Percentiles rank a stretch among this genome's conserved stretches.
Evolutionary conservation across 129 eudicot genomes (phyloP).

Genomic region (Flaveria robusta): DNA sequence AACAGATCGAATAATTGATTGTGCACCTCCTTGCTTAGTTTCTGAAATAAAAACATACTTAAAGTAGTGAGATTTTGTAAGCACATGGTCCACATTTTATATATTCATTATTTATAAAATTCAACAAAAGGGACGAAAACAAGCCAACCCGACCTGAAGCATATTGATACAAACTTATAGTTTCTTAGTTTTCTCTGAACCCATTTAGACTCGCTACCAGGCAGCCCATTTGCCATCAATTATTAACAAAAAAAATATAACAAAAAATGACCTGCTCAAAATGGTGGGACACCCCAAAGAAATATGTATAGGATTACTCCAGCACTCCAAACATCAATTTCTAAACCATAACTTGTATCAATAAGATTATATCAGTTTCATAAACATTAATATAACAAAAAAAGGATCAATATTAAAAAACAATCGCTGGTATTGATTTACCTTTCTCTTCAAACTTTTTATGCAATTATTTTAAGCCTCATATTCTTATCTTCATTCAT

Average conservation of each 20-base stretch:
- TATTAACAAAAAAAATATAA: background rate
- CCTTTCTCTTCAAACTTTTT: no score
- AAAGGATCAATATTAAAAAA: no score
- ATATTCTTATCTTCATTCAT: no score
- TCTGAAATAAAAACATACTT: no score
- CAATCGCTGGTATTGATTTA: no score
- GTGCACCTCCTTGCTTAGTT: constrained; percentile 94
- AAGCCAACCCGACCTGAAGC: background rate
- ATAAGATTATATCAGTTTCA: no score
- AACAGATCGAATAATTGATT: constrained; percentile 77
- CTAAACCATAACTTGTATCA: constrained; percentile 87
- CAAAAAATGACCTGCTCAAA: constrained; percentile 65
- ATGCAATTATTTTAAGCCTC: no score
- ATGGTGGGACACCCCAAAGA: constrained; percentile 92
- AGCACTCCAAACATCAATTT: constrained; percentile 94
- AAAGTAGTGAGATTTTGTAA: background rate
- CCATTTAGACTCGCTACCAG: background rate
- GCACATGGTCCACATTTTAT: background rate
- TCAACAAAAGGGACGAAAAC: background rate
- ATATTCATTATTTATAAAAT: background rate
- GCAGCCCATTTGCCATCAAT: background rate
- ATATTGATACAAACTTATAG: background rate
- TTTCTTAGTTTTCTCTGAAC: background rate
- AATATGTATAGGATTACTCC: constrained; percentile 87
- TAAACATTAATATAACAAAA: no score